Base-by-base conservation (phyloP, 371 early-diverging fungal genomes). In the Saksenaea oblongispora region DNA sequence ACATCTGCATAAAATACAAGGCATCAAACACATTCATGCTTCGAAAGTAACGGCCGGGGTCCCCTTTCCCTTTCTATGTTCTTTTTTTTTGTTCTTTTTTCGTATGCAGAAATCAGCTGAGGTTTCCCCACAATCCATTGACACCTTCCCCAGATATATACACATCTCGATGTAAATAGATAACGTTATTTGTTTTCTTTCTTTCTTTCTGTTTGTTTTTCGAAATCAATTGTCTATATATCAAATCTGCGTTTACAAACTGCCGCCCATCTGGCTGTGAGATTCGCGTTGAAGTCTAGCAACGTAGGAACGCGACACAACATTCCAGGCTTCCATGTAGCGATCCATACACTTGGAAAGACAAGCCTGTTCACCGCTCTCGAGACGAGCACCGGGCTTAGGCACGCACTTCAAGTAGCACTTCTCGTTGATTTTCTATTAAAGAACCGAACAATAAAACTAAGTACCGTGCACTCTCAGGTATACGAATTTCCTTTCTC, bases 291-390 rank as follows among this genome's bases (percentile, higher is more conserved):
- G 90, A 36, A 90, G 80, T 59, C 91, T 84, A 60, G 77, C 74
- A 35, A 91, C 84, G 58, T 92, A 93, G 11, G 91, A 79, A 56
- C 89, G 86, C 36, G 94, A 92, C 36, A 93, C 90, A 36, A 87
- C 80, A 68, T 93, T 92, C 93, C 93, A 94, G 59, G 92, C 86
- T 63, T 91, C 91, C 87, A 94, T 87, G 81, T 91, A 94, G 65
- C 92, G 90, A 69, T 93, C 92, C 86, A 91, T 90, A 83, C 94
- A 94, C 80, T 90, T 89, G 36, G 87, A 83, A 42, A 93, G 74
- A 74, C 91, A 90, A 41, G 84, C 86, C 79, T 89, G 87, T 69
- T 94, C 94, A 54, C 86, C 78, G 61, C 79, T 80, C 63, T 82
- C 84, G 56, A 94, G 79, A 54, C 82, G 80, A 59, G 89, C 34